Conservation (phyloP, 345 rosid species). For the Eucalyptus erythrocorys region DNA sequence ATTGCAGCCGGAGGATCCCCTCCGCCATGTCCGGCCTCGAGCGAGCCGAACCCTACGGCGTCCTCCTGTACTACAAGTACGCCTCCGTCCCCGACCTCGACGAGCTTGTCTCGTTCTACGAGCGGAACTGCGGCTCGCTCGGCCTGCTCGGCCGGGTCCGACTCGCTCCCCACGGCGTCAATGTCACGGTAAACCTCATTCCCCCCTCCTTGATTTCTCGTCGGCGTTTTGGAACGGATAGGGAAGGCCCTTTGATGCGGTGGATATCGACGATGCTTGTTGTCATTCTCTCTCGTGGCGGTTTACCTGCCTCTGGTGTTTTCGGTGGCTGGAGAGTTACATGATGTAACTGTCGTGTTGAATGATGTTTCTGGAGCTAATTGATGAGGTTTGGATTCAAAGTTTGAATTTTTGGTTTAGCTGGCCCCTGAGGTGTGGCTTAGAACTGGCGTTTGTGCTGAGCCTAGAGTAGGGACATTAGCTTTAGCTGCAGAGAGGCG, state of each 20-base stretch:
- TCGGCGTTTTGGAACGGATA: not conserved
- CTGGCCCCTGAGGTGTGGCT: not conserved
- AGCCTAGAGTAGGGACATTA: not conserved
- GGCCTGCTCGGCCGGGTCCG: constrained; percentile 83
- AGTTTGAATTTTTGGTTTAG: not conserved
- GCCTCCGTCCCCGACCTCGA: constrained; percentile 41
- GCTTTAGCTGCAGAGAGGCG: not conserved
- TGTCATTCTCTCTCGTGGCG: not conserved
- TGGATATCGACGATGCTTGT: not conserved
- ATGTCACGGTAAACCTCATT: constrained; percentile 56
- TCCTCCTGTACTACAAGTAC: constrained; percentile 74
- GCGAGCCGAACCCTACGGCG: constrained; percentile 31
- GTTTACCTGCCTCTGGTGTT: not conserved
- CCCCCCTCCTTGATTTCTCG: not conserved
- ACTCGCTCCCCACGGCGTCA: constrained; percentile 71
- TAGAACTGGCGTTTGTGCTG: not conserved
- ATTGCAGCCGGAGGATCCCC: not conserved
- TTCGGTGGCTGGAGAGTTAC: not conserved
- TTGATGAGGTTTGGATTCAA: not conserved
- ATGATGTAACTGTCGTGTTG: not conserved
- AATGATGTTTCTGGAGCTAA: not conserved
- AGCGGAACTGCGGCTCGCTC: constrained; percentile 65
- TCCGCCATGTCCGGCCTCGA: not conserved
- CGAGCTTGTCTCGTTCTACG: constrained; percentile 58
- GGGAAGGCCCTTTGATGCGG: not conserved